Base-by-base conservation (phyloP, 768 basidiomycete species). In the Xanthoconium purpureum region DNA sequence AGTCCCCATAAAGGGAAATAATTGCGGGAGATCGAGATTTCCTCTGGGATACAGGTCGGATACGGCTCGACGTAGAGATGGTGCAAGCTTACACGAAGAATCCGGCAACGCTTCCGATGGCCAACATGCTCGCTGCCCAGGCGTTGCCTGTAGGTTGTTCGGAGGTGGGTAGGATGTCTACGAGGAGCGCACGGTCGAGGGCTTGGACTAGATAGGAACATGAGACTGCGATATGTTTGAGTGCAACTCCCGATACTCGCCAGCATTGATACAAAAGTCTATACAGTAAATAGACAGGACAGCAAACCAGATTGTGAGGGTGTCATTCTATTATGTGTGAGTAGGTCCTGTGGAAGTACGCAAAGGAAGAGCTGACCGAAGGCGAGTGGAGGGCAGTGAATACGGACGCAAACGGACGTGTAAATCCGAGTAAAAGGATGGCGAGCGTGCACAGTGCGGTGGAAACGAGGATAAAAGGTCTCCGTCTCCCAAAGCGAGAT, bases 41-140 rank as follows among this genome's bases (percentile, higher is more conserved):
- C 93, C 94, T 17, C 92, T 94, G 3, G 5, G 15, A 36, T 6
- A 52, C 14, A 20, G 30, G 39, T 45, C 13, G 43, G 37, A 24
- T 51, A 40, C 33, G 11, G 14, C 9, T 33, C 14, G 18, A 7
- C 2, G 37, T 17, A 9, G 3, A 10, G 8, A 18, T 2, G 13
- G 44, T n/a, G 35, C 3, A 8, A 53, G 35, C 90, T 62, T 62
- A 94, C 94, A 91, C 78, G 65, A 90, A 96, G 71, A 94, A 96
- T 0, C 94, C 94, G 2, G 85, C 75, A 0, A 96, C 87, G 53
- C 89, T 85, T 12, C 95, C 95, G 29, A 94, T 65, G 1, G 91
- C 91, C 44, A 89, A 74, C 92, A 97, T 95, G n/a, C 89, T 77
- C 1, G 91, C 92, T 1, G 93, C 95, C 95, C 95, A 98, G 0